A percentile compares a stretch with the other conserved stretches of the same genome.
These are phyloP conservation scores for Naganishia vaughanmartiniae DNA, from an alignment of 768 basidiomycete genomes.

Conservation along the genomic window DNA sequence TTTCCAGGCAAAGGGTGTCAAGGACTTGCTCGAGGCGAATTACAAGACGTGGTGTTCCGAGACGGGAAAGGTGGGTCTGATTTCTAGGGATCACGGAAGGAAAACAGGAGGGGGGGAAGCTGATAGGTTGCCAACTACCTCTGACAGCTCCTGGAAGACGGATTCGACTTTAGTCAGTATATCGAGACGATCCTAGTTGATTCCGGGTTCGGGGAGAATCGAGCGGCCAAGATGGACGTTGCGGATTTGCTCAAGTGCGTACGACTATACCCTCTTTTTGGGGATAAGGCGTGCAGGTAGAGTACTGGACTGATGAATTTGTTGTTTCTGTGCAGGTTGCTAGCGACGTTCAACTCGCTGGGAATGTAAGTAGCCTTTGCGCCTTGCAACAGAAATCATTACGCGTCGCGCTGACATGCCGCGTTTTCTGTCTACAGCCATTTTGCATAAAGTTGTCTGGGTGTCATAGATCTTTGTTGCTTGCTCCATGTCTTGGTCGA, in stretches of 20 bases:
- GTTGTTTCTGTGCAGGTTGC: constrained; percentile 33
- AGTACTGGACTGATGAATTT: background rate
- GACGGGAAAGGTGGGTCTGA: constrained; percentile 55
- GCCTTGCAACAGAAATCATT: background rate
- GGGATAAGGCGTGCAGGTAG: background rate
- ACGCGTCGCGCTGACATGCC: background rate
- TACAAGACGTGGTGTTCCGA: constrained; percentile 87
- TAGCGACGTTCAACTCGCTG: constrained; percentile 48
- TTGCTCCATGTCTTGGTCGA: too few species aligned
- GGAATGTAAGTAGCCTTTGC: constrained; percentile 43
- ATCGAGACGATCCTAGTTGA: constrained; percentile 72
- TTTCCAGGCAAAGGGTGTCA: constrained; percentile 85
- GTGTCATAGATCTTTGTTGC: background rate
- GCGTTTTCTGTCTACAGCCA: constrained; percentile 15
- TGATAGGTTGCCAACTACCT: background rate
- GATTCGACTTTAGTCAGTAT: constrained; percentile 64
- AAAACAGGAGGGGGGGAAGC: background rate
- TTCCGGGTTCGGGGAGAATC: constrained; percentile 68
- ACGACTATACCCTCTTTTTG: background rate
- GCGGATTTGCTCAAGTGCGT: constrained; percentile 84
- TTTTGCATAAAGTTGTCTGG: constrained; percentile 24
- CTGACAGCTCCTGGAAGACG: constrained; percentile 66
- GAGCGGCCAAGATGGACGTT: constrained; percentile 89
- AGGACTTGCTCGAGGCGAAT: constrained; percentile 90
- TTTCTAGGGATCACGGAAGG: background rate